Conservation (phyloP, 2,329 filamentous ascomycete species). For the Claviceps citrina region DNA sequence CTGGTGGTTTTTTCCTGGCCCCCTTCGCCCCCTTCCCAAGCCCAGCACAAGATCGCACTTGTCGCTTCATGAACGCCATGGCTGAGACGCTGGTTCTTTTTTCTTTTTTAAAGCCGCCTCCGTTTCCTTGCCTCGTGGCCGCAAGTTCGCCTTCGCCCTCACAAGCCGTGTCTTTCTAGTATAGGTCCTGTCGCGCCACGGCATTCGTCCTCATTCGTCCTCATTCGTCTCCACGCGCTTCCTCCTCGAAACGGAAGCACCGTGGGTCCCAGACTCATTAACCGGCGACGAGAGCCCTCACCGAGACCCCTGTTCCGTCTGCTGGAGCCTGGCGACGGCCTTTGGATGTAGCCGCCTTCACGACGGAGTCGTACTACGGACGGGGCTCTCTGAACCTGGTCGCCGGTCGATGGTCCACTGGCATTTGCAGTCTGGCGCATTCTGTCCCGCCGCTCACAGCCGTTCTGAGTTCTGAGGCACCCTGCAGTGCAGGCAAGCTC, state of each 20-base stretch:
- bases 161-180: not conserved
- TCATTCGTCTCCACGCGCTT: conserved; percentile 4
- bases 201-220: not conserved
- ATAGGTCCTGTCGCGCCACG: too few species aligned
- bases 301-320: conserved; percentile 4
- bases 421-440: not conserved
- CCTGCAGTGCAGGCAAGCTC: conserved; percentile 5
- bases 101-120: not conserved
- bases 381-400: conserved; percentile 3
- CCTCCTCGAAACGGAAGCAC: conserved; percentile 8
- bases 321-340: conserved; percentile 1
- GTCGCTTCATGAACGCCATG: not conserved
- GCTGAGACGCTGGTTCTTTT: not conserved
- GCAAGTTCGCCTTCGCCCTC: not conserved
- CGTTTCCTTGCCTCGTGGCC: not conserved
- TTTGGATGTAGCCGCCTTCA: conserved; percentile 1
- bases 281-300: conserved; percentile 8
- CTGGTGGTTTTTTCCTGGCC: too few species aligned
- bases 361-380: not conserved
- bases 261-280: conserved; percentile 6
- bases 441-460: conserved; percentile 7
- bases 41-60: not conserved
- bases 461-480: conserved; percentile 9
- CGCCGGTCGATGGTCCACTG: conserved; percentile 1
- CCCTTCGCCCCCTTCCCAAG: not conserved